Percentiles rank a stretch among this genome's conserved stretches.
Conservation (phyloP, 345 rosid species). For the Rubroshorea leprosula region DNA sequence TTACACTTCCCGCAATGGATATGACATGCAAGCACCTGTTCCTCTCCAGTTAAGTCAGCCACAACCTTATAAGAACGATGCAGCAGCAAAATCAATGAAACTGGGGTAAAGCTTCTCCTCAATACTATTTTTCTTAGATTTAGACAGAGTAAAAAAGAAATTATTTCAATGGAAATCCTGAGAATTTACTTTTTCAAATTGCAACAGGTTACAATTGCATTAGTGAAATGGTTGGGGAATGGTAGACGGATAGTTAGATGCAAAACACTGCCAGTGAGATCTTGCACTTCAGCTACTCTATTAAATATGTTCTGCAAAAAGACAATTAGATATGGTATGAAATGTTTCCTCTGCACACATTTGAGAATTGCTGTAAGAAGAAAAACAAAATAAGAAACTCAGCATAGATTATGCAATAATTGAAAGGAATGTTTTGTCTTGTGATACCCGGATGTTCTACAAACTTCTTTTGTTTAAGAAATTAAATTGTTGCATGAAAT, state of each 20-base stretch:
- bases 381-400: constrained; percentile 1
- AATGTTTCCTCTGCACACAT: constrained; percentile 19
- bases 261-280: constrained; percentile 16
- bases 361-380: constrained; percentile 16
- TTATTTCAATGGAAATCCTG: constrained; percentile 8
- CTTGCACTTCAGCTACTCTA: constrained; percentile 14
- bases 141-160: neutral
- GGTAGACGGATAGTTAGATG: constrained; percentile 8
- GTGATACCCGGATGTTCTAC: neutral
- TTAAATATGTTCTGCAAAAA: constrained; percentile 12
- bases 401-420: constrained; percentile 11
- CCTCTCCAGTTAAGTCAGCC: constrained; percentile 48
- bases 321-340: constrained; percentile 18
- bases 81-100: constrained; percentile 26
- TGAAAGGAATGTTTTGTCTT: neutral
- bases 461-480: constrained; percentile 5
- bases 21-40: constrained; percentile 30
- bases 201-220: constrained; percentile 33
- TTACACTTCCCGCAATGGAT: constrained; percentile 22
- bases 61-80: constrained; percentile 28
- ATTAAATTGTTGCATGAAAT: constrained; percentile 4
- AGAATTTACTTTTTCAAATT: constrained; percentile 10
- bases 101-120: constrained; percentile 30
- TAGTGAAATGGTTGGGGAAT: constrained; percentile 9
- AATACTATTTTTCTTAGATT: neutral